Conservation (phyloP, 164 flowering plant species). For the Sextonia rubra region DNA sequence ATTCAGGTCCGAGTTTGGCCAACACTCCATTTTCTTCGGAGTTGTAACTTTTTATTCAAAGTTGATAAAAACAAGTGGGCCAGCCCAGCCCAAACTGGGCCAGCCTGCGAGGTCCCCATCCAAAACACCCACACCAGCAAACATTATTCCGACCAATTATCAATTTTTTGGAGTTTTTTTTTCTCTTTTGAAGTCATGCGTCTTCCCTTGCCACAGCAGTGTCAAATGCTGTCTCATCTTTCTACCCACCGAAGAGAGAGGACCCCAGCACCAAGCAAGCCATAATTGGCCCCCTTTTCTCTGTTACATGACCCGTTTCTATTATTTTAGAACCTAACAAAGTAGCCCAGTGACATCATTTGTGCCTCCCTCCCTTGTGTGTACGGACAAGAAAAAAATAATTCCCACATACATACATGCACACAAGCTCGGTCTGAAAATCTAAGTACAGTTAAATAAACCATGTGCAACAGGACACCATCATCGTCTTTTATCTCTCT, state of each 20-base stretch:
- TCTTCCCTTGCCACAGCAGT: constrained; percentile 6
- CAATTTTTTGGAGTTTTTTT: neutral
- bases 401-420: neutral
- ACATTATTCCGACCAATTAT: constrained; percentile 14
- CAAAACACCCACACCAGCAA: too few species aligned
- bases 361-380: constrained; percentile 1
- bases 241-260: neutral
- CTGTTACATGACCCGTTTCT: constrained; percentile 25
- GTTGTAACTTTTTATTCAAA: too few species aligned
- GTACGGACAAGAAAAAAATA: neutral
- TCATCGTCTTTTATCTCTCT: constrained; percentile 41
- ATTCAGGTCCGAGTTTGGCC: too few species aligned
- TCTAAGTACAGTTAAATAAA: neutral
- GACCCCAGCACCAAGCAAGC: neutral
- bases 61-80: too few species aligned
- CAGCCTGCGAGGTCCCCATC: too few species aligned
- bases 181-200: neutral
- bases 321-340: neutral
- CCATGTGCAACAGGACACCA: constrained; percentile 61
- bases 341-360: constrained; percentile 15
- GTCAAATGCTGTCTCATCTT: constrained; percentile 4
- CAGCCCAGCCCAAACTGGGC: too few species aligned
- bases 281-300: constrained; percentile 5
- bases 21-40: too few species aligned
- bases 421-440: constrained; percentile 6